Evolutionary conservation across 169 alveolate genomes (phyloP), one percentile per base, ranked within the genome.

Genomic region (Babesia bovis): DNA sequence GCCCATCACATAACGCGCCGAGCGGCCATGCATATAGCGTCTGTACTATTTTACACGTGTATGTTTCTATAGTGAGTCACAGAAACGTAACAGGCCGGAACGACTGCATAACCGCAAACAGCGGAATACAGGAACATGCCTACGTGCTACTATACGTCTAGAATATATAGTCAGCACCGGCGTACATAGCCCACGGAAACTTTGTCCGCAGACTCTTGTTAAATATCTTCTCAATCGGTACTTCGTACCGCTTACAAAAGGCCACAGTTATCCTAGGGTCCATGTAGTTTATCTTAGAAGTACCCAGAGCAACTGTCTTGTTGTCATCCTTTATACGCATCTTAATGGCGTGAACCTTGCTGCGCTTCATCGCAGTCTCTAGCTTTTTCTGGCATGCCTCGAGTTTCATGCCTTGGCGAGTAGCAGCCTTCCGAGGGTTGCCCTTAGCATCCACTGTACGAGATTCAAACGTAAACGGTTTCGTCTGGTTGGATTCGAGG

Each of bases 131-230:
- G 60, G 73, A 63, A 28, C 60, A 32, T 50, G 60, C 58, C 38
- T 17, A 45, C 12, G 73, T 63, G 17, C 30, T 47, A 1, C 72
- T 56, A 4, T 50, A 12, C 71, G 67, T 63, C 77, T 85, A 96
- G 78, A 96, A 96, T 51, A 87, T 72, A 91, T 93, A 96, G 52
- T 91, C 95, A 21, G 97, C 93, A 36, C 93, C 94, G 42, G 96
- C 95, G 84, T 90, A 94, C 99, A 97, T 97, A 40, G 99, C 99
- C 99, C 99, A 97, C 30, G 98, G 97, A 71, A 97, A 97, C 83
- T 97, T 97, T 59, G 90, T 91, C 79, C 99, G 76, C 45, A 88
- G 55, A 30, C 91, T 85, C 92, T 90, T 95, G 66, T 97, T 92
- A 86, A 97, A 97, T 58, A 96, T 90, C 85, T 95, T 97, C 90